Evolutionary conservation across 2,329 filamentous ascomycete species (phyloP).

Genomic region (Verticillium isaacii): DNA sequence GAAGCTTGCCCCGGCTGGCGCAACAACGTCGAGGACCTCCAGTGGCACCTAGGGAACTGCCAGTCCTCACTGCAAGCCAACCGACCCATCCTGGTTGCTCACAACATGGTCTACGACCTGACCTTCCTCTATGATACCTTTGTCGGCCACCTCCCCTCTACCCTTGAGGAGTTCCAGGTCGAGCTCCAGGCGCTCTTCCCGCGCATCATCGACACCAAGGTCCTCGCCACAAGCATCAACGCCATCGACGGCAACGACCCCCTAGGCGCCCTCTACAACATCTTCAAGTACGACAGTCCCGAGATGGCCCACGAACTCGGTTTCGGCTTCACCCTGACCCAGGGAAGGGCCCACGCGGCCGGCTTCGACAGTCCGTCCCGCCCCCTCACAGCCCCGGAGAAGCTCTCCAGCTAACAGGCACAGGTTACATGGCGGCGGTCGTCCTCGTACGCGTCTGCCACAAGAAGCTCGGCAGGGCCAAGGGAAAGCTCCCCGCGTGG

Average conservation of each 20-base stretch:
- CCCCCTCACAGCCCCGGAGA: neutral
- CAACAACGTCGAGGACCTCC: slow-evolving; percentile 1
- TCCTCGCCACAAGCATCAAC: slow-evolving; percentile 40
- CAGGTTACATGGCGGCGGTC: slow-evolving; percentile 36
- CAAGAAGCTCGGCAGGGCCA: slow-evolving; percentile 1
- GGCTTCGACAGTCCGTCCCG: slow-evolving; percentile 50
- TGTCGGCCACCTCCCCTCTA: slow-evolving; percentile 50
- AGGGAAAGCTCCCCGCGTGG: neutral
- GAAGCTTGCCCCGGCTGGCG: neutral
- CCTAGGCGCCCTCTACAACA: neutral
- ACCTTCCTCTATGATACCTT: slow-evolving; percentile 61
- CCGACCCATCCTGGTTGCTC: slow-evolving; percentile 48
- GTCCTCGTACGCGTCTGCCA: slow-evolving; percentile 28
- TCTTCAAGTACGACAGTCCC: neutral
- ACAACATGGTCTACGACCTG: slow-evolving; percentile 62
- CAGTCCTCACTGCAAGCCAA: slow-evolving; percentile 22
- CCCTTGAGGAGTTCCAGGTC: slow-evolving; percentile 45
- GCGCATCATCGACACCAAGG: slow-evolving; percentile 56
- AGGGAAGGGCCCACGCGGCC: slow-evolving; percentile 43
- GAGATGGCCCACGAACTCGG: slow-evolving; percentile 8
- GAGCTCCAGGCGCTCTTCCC: slow-evolving; percentile 42
- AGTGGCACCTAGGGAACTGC: slow-evolving; percentile 10
- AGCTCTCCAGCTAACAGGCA: slow-evolving; percentile 4
- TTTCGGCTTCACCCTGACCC: slow-evolving; percentile 5
- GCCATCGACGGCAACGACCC: slow-evolving; percentile 10